Evolutionary conservation across 306 rosid species (phyloP).

Genomic region (Gastrolobium bilobum): DNA sequence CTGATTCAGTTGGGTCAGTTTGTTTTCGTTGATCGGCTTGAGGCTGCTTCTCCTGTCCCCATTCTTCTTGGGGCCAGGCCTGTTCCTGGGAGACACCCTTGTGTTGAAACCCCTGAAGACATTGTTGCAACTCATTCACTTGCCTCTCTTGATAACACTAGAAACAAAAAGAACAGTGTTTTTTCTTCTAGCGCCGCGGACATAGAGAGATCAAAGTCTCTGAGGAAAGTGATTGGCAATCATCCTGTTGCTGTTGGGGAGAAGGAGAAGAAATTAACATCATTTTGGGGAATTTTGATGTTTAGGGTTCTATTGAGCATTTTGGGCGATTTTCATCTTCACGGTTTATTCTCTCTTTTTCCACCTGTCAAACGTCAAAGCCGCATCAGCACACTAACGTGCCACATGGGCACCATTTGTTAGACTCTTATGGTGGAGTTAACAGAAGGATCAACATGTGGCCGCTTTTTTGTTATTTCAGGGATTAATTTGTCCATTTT

Average conservation of each 20-base stretch:
- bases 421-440: too few relatives aligned
- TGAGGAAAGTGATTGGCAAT: constrained; percentile 50
- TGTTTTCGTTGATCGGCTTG: constrained; percentile 87
- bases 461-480: too few relatives aligned
- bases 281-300: too few relatives aligned
- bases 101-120: constrained; percentile 96
- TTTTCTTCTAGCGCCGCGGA: constrained; percentile 45
- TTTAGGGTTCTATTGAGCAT: too few relatives aligned
- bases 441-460: too few relatives aligned
- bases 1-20: constrained; percentile 97
- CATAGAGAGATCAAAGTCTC: constrained; percentile 56
- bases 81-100: constrained; percentile 94
- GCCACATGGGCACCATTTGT: too few relatives aligned
- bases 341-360: too few relatives aligned
- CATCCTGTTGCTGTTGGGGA: constrained; percentile 48
- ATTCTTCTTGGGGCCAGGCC: constrained; percentile 88
- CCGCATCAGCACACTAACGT: too few relatives aligned
- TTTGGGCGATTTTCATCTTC: too few relatives aligned
- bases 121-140: constrained; percentile 87
- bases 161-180: constrained; percentile 4
- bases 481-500: too few relatives aligned
- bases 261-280: constrained; percentile 55
- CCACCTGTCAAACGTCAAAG: too few relatives aligned
- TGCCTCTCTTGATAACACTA: constrained; percentile 60
- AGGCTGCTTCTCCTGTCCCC: constrained; percentile 89